Percentiles rank a stretch among this genome's conserved stretches.
Evolutionary conservation across 2,329 filamentous ascomycete species (phyloP).

Genomic region (Fusarium scirpi): DNA sequence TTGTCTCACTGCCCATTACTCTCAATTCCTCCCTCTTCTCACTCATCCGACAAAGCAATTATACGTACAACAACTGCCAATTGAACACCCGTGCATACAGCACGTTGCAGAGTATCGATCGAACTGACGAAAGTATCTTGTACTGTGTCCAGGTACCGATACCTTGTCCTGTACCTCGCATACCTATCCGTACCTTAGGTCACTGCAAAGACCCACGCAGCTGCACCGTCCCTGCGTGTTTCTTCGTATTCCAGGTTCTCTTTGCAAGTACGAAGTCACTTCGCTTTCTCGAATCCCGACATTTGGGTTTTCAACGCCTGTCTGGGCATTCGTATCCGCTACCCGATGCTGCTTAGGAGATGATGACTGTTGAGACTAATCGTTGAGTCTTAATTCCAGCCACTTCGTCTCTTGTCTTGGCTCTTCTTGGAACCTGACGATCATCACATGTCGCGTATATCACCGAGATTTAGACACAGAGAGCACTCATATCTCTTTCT

Average conservation of each 20-base stretch:
- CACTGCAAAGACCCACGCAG: constrained; percentile 37
- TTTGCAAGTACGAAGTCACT: constrained; percentile 27
- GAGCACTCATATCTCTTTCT: background rate
- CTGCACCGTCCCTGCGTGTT: constrained; percentile 42
- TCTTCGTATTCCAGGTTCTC: constrained; percentile 42
- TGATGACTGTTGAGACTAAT: constrained; percentile 22
- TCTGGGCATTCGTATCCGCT: constrained; percentile 34
- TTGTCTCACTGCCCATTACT: constrained; percentile 18
- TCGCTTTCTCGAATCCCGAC: constrained; percentile 21
- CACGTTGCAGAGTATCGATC: constrained; percentile 25
- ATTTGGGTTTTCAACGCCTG: constrained; percentile 22
- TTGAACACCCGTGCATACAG: constrained; percentile 4
- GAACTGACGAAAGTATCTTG: constrained; percentile 23
- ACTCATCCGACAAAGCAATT: constrained; percentile 26
- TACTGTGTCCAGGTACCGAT: constrained; percentile 39
- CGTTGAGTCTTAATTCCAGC: constrained; percentile 1
- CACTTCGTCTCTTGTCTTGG: constrained; percentile 15
- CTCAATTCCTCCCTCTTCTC: constrained; percentile 3
- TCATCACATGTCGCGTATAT: constrained; percentile 21
- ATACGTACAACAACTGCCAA: constrained; percentile 20
- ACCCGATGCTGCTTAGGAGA: constrained; percentile 19
- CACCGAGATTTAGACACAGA: constrained; percentile 8
- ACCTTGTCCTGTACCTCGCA: constrained; percentile 24
- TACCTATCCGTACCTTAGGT: constrained; percentile 34
- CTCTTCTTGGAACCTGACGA: constrained; percentile 20